Percentiles rank a stretch among this genome's conserved stretches.
These are phyloP conservation scores for Triangularia setosa DNA, from an alignment of 2,329 filamentous ascomycete genomes.

Conservation along the genomic window DNA sequence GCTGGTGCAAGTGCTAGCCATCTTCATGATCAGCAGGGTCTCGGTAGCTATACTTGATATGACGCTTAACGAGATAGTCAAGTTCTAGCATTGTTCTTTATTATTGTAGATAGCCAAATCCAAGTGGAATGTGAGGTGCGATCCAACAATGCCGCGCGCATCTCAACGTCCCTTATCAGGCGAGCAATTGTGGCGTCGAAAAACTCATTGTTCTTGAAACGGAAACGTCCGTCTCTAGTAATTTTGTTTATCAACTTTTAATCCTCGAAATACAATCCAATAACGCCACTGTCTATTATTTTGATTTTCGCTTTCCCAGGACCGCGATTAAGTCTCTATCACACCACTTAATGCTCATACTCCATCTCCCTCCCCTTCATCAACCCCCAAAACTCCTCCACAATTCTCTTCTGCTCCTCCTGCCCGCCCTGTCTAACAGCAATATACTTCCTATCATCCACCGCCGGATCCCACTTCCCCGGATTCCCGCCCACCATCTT, in stretches of 20 bases:
- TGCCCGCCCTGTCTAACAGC: conserved; percentile 58
- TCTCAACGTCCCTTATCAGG: not conserved
- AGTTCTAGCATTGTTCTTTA: not conserved
- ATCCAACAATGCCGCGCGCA: not conserved
- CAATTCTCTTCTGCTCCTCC: conserved; percentile 55
- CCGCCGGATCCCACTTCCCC: conserved; percentile 61
- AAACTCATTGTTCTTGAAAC: not conserved
- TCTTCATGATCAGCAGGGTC: not conserved
- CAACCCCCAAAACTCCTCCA: conserved; percentile 7
- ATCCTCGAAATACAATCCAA: not conserved
- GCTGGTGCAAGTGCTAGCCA: not conserved
- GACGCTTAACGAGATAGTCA: not conserved
- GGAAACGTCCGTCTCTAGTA: not conserved
- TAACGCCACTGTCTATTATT: not conserved
- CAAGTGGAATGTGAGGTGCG: not conserved
- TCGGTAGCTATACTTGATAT: not conserved
- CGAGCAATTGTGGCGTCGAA: not conserved
- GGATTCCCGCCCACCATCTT: conserved; percentile 69
- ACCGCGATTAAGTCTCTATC: not conserved
- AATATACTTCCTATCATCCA: conserved; percentile 60
- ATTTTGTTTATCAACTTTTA: not conserved
- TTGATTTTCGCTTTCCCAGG: not conserved
- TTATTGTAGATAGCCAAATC: not conserved
- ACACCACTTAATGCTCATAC: conserved; percentile 30
- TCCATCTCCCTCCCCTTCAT: not conserved